Conservation (phyloP, 768 basidiomycete genomes). For the Amanita jacksonii region DNA sequence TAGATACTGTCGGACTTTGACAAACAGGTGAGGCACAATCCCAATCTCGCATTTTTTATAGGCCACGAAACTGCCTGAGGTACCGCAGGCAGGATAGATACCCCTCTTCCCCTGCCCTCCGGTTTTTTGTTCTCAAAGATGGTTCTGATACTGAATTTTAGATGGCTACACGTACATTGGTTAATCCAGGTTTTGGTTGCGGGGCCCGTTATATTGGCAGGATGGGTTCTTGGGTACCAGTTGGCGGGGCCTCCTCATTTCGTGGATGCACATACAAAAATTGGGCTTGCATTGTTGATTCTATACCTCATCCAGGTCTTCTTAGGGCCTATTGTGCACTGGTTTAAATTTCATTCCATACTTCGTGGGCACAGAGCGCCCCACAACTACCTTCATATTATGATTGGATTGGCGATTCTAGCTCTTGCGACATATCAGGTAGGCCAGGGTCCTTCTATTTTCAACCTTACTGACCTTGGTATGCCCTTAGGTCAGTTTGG, state of each 20-base stretch:
- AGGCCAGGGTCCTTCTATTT: too few species aligned
- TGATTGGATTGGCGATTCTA: conserved; percentile 46
- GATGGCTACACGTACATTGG: conserved; percentile 44
- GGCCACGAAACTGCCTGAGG: too few species aligned
- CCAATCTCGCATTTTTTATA: too few species aligned
- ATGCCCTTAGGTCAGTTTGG: too few species aligned
- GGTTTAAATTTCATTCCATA: conserved; percentile 31
- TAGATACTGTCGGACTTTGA: conserved; percentile 45
- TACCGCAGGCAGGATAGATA: too few species aligned
- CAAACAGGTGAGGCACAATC: conserved; percentile 26
- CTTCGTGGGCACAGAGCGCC: conserved; percentile 34
- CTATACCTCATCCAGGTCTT: conserved; percentile 43
- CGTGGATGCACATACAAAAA: conserved; percentile 39
- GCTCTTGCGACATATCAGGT: conserved; percentile 45
- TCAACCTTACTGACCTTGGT: too few species aligned
- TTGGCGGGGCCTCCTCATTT: conserved; percentile 23
- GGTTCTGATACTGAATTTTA: conserved; percentile 14
- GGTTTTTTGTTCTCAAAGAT: too few species aligned
- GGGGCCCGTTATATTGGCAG: conserved; percentile 43
- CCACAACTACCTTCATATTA: conserved; percentile 46
- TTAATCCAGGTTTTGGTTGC: conserved; percentile 40
- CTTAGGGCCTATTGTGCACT: conserved; percentile 44
- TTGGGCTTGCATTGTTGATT: conserved; percentile 42
- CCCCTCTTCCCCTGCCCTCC: too few species aligned
- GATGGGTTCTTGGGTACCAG: conserved; percentile 34